Evolutionary conservation across 768 basidiomycete genomes (phyloP).

Genomic region (Boletus vermiculosoides): DNA sequence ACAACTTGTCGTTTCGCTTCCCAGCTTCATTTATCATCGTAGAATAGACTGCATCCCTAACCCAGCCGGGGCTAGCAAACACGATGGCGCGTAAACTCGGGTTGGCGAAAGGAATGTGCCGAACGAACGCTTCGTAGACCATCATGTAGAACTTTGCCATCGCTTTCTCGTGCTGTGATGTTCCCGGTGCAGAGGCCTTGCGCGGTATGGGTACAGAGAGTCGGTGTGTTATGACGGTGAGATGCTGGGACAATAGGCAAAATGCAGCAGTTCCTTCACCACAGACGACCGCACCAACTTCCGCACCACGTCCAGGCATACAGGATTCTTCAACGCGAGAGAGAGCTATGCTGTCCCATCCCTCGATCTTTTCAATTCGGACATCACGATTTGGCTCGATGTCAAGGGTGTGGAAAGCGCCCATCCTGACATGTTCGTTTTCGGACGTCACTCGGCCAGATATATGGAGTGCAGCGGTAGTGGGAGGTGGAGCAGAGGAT

Average conservation of each 20-base stretch:
- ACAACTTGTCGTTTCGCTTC: conserved; percentile 73
- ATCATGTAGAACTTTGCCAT: conserved; percentile 79
- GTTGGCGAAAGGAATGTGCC: conserved; percentile 85
- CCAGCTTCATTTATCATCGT: conserved; percentile 81
- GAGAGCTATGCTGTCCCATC: conserved; percentile 91
- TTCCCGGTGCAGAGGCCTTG: conserved; percentile 79
- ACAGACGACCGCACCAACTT: conserved; percentile 93
- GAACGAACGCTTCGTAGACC: conserved; percentile 80
- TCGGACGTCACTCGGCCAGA: conserved; percentile 83
- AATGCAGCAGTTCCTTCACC: conserved; percentile 96
- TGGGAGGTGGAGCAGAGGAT: conserved; percentile 33
- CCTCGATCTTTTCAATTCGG: conserved; percentile 79
- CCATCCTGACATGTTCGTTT: conserved; percentile 86
- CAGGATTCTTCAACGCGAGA: conserved; percentile 85
- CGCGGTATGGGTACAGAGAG: conserved; percentile 88
- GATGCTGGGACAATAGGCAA: conserved; percentile 93
- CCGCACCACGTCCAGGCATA: conserved; percentile 91
- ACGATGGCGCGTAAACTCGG: conserved; percentile 82
- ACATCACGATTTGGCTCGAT: conserved; percentile 90
- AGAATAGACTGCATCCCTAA: conserved; percentile 83
- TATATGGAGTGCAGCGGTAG: conserved; percentile 72
- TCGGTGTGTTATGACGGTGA: conserved; percentile 91
- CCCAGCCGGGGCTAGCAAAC: conserved; percentile 96
- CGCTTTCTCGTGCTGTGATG: conserved; percentile 91
- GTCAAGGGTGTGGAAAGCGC: conserved; percentile 93